Evolutionary conservation across 2,329 filamentous ascomycete genomes (phyloP).

Genomic region (Trichoderma arundinaceum): DNA sequence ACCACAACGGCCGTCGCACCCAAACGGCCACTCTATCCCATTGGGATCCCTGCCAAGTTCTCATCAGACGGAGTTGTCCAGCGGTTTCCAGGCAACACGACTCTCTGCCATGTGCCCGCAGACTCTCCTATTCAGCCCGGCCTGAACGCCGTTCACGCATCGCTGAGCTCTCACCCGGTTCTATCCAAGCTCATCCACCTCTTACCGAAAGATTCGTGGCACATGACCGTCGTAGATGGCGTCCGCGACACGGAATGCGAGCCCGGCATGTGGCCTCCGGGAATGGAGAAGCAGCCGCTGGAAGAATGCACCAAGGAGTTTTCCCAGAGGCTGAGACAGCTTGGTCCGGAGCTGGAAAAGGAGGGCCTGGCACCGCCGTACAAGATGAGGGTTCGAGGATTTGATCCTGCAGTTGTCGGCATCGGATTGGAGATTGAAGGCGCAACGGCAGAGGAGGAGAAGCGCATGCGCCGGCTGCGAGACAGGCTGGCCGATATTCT

Average conservation of each 20-base stretch:
- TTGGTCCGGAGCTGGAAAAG: conserved; percentile 29
- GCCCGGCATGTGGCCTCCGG: conserved; percentile 35
- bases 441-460: conserved; percentile 35
- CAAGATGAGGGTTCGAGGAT: conserved; percentile 28
- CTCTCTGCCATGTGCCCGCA: conserved; percentile 33
- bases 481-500: conserved; percentile 34
- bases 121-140: conserved; percentile 30
- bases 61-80: conserved; percentile 32
- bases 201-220: conserved; percentile 35
- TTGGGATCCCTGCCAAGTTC: conserved; percentile 34
- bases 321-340: conserved; percentile 22
- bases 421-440: conserved; percentile 36
- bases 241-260: conserved; percentile 35
- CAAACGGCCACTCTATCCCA: conserved; percentile 32
- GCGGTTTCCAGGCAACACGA: conserved; percentile 35
- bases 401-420: conserved; percentile 22
- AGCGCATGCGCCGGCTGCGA: conserved; percentile 35
- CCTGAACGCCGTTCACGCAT: conserved; percentile 33
- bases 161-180: conserved; percentile 32
- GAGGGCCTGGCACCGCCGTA: conserved; percentile 35
- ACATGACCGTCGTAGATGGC: conserved; percentile 38
- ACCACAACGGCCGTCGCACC: not conserved
- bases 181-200: conserved; percentile 32
- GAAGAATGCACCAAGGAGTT: conserved; percentile 33
- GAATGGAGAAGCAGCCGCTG: conserved; percentile 31